A percentile compares a stretch with the other conserved stretches of the same genome.
Evolutionary conservation across 495 filamentous ascomycete genomes (phyloP).

Genomic region (Cladorrhinum samala): DNA sequence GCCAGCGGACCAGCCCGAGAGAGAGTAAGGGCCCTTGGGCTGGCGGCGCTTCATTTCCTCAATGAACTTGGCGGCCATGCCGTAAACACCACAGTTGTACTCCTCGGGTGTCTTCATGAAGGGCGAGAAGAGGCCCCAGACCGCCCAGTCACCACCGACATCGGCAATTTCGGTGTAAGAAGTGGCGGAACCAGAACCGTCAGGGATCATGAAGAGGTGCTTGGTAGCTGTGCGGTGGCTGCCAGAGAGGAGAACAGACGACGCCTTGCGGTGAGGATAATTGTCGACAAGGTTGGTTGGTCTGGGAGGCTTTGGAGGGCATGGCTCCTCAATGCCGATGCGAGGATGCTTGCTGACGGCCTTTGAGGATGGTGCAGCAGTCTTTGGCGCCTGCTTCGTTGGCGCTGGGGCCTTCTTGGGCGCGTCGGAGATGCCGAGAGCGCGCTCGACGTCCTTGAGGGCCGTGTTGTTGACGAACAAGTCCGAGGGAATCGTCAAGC

Average conservation of each 20-base stretch:
- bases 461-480: conserved; percentile 43
- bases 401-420: conserved; percentile 30
- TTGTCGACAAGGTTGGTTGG: conserved; percentile 53
- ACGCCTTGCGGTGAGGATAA: conserved; percentile 61
- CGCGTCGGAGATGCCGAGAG: conserved; percentile 37
- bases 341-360: conserved; percentile 22
- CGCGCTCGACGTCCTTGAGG: conserved; percentile 41
- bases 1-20: conserved; percentile 80
- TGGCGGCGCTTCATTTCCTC: conserved; percentile 58
- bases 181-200: conserved; percentile 65
- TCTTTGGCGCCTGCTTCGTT: conserved; percentile 29
- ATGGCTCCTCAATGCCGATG: conserved; percentile 29
- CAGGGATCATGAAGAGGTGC: conserved; percentile 67
- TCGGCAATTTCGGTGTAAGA: conserved; percentile 53
- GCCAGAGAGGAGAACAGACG: conserved; percentile 58
- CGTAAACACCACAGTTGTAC: conserved; percentile 50
- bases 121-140: conserved; percentile 61
- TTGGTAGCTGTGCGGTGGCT: conserved; percentile 53
- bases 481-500: conserved; percentile 40
- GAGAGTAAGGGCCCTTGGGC: conserved; percentile 58
- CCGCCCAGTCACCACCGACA: conserved; percentile 45
- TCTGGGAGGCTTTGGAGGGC: conserved; percentile 29
- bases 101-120: conserved; percentile 53
- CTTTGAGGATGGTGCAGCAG: no score
- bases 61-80: conserved; percentile 52